Evolutionary conservation across 2,329 filamentous ascomycete genomes (phyloP), one percentile per base, ranked within the genome.

Genomic region (Arthrobotrys megalospora): DNA sequence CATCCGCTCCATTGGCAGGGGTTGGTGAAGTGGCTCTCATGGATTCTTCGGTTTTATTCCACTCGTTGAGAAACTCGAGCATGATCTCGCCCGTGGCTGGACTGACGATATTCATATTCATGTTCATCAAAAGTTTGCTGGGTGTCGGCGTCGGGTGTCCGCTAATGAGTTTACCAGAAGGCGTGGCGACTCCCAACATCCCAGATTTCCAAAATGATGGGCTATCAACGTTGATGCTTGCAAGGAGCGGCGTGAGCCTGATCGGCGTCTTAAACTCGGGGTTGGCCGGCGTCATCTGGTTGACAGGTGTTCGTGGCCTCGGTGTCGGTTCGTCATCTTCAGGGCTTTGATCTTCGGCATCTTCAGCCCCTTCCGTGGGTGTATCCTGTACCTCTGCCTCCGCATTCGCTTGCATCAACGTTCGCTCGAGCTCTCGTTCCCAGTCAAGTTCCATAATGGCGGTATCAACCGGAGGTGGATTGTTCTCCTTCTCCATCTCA

Each of bases 381-480:
- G 45, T 52, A 43, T 64, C 58, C 81, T 52, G 73, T n/a, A 43
- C 79, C 34, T 76, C 80, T 14, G 53, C 63, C 32, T 89, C 88
- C 5, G 83, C 87, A 85, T 80, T 87, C 87, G 6, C 87, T 86
- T 77, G 90, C 89, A 1, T 88, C 32, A 90, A 0, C 87, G 87
- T 45, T 85, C 85, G 75, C 86, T 87, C 45, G 83, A 80, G 70
- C 85, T 84, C 6, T 83, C 82, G 50, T 87, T 86, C 83, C 88
- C 88, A 10, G 85, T 85, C 41, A 86, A 86, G 6, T 84, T 78
- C 81, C 87, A 78, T 78, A 36, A 43, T 24, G 52, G 75, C 38
- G 34, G 89, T 81, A 87, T 89, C 4, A 86, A 83, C 10, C 86
- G 85, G 1, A 86, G 83, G 24, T 84, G 83, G 58, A 82, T 78